Conservation (phyloP, 1,139 yeast genomes). For the Yamadazyma friedrichii region DNA sequence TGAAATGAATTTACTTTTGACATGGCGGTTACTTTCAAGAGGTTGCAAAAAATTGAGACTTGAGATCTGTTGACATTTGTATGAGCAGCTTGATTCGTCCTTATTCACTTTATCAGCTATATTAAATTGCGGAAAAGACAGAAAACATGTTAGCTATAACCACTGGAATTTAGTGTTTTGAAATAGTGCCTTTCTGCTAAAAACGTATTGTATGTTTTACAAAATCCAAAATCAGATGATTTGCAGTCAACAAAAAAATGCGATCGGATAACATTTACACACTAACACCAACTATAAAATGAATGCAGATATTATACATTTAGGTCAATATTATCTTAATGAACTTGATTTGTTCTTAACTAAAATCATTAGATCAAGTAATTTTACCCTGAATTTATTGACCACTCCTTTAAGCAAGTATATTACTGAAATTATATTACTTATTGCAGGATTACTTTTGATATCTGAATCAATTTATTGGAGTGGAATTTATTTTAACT, state of each 20-base stretch:
- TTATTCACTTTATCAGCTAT: no score
- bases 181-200: no score
- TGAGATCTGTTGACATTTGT: not conserved
- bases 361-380: conserved; percentile 2
- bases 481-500: conserved; percentile 45
- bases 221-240: no score
- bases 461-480: conserved; percentile 47
- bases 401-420: conserved; percentile 26
- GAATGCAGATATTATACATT: conserved; percentile 2
- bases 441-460: conserved; percentile 26
- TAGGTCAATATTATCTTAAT: conserved; percentile 2
- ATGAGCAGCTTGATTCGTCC: no score
- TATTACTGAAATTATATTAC: conserved; percentile 36
- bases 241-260: no score
- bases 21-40: conserved; percentile 8
- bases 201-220: no score
- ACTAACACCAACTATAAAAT: not conserved
- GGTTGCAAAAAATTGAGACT: conserved; percentile 5
- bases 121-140: no score
- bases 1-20: conserved; percentile 10
- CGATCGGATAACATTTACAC: conserved; percentile 1
- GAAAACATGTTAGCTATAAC: no score
- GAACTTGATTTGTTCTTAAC: conserved; percentile 3
- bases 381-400: conserved; percentile 13
- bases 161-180: no score